A percentile compares a stretch with the other conserved stretches of the same genome.
phyloP scores from a whole-genome alignment of 768 basidiomycete genomes.

The Xerocomellus intermedius region DNA sequence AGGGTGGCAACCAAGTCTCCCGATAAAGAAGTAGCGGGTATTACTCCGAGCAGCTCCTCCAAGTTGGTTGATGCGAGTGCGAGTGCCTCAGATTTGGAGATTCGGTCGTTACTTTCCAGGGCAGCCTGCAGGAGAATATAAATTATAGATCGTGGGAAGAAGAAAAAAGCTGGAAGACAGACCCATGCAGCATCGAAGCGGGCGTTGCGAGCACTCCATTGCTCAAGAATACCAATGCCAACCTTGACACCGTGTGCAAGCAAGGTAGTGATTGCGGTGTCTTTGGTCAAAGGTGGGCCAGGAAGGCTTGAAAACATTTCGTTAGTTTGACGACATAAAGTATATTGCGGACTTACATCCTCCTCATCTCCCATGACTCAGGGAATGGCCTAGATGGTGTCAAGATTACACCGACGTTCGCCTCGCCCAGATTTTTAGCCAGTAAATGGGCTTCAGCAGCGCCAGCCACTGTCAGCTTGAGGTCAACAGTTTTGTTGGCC shows the following conservation, averaged over 20 bases:
- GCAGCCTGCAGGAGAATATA: slow-evolving; percentile 34
- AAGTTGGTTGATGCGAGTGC: slow-evolving; percentile 54
- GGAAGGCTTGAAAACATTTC: slow-evolving; percentile 23
- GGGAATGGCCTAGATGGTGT: slow-evolving; percentile 72
- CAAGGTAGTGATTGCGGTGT: slow-evolving; percentile 59
- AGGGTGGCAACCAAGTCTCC: slow-evolving; percentile 57
- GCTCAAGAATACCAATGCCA: slow-evolving; percentile 62
- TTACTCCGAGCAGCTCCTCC: slow-evolving; percentile 42
- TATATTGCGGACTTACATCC: slow-evolving; percentile 23
- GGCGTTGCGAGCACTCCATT: slow-evolving; percentile 73
- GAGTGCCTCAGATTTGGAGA: slow-evolving; percentile 48
- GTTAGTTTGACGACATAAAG: slow-evolving; percentile 3
- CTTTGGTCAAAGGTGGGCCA: slow-evolving; percentile 33
- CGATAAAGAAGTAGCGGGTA: slow-evolving; percentile 12
- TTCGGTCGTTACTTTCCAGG: slow-evolving; percentile 36
- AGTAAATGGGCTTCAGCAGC: slow-evolving; percentile 71
- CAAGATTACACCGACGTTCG: slow-evolving; percentile 70
- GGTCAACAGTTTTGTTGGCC: slow-evolving; percentile 36
- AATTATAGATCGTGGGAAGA: slow-evolving; percentile 13
- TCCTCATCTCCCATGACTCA: slow-evolving; percentile 58
- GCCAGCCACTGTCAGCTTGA: slow-evolving; percentile 63
- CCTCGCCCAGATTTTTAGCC: slow-evolving; percentile 66
- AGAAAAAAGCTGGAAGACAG: slow-evolving; percentile 30
- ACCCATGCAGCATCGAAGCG: slow-evolving; percentile 86
- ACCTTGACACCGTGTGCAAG: slow-evolving; percentile 69